A percentile compares a stretch with the other conserved stretches of the same genome.
Conservation (phyloP, 768 basidiomycete species). For the Stropharia rugosoannulata region DNA sequence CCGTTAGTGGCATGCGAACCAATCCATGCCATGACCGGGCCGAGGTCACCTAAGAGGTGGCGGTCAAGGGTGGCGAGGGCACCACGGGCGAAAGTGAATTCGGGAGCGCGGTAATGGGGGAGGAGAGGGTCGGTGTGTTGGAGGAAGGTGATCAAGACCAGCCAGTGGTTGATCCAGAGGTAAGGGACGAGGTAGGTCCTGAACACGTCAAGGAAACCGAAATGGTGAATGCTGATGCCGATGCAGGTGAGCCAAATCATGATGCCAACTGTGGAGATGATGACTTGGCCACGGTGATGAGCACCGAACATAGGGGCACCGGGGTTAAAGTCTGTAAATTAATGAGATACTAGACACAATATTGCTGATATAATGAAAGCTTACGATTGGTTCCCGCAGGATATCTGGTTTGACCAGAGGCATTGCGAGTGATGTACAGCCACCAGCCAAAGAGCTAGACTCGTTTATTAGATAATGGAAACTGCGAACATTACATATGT, state of each 20-base stretch:
- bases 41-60: slow-evolving; percentile 73
- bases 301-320: slow-evolving; percentile 78
- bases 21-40: slow-evolving; percentile 79
- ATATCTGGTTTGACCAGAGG: slow-evolving; percentile 83
- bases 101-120: slow-evolving; percentile 87
- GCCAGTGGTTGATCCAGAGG: slow-evolving; percentile 94
- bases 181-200: slow-evolving; percentile 86
- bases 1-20: slow-evolving; percentile 86
- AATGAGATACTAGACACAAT: background rate
- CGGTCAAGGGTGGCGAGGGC: slow-evolving; percentile 92
- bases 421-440: slow-evolving; percentile 77
- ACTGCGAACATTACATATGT: background rate
- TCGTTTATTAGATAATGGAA: background rate
- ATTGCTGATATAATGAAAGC: slow-evolving; percentile 20
- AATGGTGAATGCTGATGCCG: slow-evolving; percentile 50
- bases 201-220: slow-evolving; percentile 72
- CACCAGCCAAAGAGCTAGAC: slow-evolving; percentile 81
- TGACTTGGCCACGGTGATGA: slow-evolving; percentile 72
- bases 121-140: slow-evolving; percentile 97
- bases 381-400: slow-evolving; percentile 77
- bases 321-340: slow-evolving; percentile 68
- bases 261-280: slow-evolving; percentile 84
- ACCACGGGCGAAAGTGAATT: slow-evolving; percentile 93
- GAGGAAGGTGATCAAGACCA: slow-evolving; percentile 94
- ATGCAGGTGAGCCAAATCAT: slow-evolving; percentile 67